Percentiles rank a stretch among this genome's conserved stretches.
Evolutionary conservation across 768 basidiomycete genomes (phyloP).

Genomic region (Suillus brevipes): DNA sequence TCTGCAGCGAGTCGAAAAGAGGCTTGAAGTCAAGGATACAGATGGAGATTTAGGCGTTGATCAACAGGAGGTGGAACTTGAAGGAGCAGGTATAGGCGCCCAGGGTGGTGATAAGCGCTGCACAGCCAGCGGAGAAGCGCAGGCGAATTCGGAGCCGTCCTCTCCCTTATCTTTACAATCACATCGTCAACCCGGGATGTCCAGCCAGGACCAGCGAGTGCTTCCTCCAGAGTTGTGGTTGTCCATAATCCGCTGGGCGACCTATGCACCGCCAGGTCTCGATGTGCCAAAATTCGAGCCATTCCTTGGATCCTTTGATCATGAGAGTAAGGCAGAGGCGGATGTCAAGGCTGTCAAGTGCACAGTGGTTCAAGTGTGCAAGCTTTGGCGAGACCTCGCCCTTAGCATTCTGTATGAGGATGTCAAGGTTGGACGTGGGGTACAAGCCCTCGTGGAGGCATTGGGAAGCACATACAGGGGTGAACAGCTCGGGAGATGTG

Average conservation of each 20-base stretch:
- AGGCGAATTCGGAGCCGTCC: background rate
- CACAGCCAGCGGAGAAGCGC: background rate
- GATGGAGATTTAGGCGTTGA: background rate
- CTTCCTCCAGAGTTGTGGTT: conserved; percentile 60
- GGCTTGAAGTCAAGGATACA: background rate
- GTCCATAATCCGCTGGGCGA: conserved; percentile 48
- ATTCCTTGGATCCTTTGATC: conserved; percentile 40
- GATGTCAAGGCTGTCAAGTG: conserved; percentile 37
- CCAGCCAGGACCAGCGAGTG: background rate
- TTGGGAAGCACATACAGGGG: conserved; percentile 20
- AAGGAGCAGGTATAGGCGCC: background rate
- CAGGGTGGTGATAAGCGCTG: background rate
- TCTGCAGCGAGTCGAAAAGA: background rate
- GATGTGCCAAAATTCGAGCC: conserved; percentile 42
- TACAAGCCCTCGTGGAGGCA: conserved; percentile 32
- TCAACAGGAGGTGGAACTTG: background rate
- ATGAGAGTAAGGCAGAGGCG: conserved; percentile 23
- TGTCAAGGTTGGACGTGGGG: conserved; percentile 40
- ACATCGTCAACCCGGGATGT: background rate
- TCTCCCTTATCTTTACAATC: background rate
- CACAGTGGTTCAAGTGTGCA: conserved; percentile 55
- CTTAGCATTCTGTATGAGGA: conserved; percentile 54
- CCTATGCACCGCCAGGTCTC: conserved; percentile 27
- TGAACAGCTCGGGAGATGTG: conserved; percentile 35
- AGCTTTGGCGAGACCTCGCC: conserved; percentile 52